Conservation (phyloP, 106 monocot genomes). For the Xerophyta viscosa region DNA sequence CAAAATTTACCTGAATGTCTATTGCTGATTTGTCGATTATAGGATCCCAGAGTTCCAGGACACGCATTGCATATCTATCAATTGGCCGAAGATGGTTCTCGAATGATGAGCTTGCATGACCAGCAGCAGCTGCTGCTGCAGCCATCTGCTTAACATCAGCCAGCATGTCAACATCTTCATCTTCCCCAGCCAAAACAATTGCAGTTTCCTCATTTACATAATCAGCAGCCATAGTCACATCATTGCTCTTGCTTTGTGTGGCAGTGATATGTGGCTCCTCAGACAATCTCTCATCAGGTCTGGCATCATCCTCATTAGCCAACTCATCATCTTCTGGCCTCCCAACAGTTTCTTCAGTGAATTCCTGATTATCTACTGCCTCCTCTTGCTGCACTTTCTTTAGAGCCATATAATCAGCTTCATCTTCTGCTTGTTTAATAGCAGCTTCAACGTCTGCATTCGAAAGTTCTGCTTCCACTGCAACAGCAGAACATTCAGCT, state of each 20-base stretch:
- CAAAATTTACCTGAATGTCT: constrained; percentile 41
- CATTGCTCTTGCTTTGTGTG: constrained; percentile 9
- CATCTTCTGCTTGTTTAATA: constrained; percentile 93
- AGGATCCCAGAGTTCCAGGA: constrained; percentile 92
- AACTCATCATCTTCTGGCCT: constrained; percentile 88
- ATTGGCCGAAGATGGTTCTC: constrained; percentile 93
- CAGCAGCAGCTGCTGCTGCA: constrained; percentile 89
- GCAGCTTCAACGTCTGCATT: constrained; percentile 98
- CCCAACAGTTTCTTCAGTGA: constrained; percentile 76
- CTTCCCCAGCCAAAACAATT: constrained; percentile 37
- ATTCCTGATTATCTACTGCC: constrained; percentile 97
- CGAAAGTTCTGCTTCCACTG: constrained; percentile 27
- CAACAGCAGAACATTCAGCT: constrained; percentile 30
- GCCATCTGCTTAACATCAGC: constrained; percentile 98
- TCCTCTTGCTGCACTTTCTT: constrained; percentile 93
- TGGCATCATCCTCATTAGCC: constrained; percentile 69
- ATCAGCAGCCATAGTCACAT: not conserved
- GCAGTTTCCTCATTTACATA: constrained; percentile 48
- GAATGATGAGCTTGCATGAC: constrained; percentile 94
- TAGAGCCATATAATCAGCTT: constrained; percentile 98
- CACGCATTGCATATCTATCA: constrained; percentile 99
- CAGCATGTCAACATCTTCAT: constrained; percentile 94
- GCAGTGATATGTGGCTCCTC: constrained; percentile 29
- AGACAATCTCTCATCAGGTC: constrained; percentile 32
- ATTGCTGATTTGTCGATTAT: constrained; percentile 75